phyloP scores from a whole-genome alignment of 495 filamentous ascomycete species.

The Podospora appendiculata region DNA sequence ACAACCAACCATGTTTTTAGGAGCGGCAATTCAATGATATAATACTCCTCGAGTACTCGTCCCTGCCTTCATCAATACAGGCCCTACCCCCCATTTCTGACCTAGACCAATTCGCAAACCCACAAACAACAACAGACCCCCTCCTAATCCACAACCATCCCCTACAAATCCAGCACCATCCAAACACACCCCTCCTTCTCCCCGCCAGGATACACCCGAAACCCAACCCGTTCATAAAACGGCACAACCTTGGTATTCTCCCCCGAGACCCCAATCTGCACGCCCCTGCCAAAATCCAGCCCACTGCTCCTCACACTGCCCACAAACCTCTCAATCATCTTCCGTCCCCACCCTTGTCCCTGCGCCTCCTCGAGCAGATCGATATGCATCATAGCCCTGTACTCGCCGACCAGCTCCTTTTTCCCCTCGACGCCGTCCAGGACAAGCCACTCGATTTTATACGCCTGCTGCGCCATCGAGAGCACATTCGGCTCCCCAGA shows the following conservation, averaged over 20 bases:
- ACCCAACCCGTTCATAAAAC: constrained; percentile 36
- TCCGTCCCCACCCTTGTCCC: constrained; percentile 28
- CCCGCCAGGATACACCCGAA: constrained; percentile 24
- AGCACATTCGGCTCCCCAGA: constrained; percentile 14
- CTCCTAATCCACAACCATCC: not conserved
- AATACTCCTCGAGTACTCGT: no score
- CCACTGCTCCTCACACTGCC: constrained; percentile 21
- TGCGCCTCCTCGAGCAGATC: constrained; percentile 27
- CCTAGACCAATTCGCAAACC: no score
- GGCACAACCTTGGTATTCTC: constrained; percentile 36
- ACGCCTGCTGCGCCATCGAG: constrained; percentile 26
- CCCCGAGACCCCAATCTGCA: constrained; percentile 27
- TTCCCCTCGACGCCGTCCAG: constrained; percentile 21
- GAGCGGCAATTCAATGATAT: no score
- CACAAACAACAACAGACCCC: no score
- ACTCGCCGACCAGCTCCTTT: constrained; percentile 19
- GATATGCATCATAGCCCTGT: constrained; percentile 35
- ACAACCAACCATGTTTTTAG: no score
- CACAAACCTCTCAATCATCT: constrained; percentile 29
- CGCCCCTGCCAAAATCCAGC: constrained; percentile 23
- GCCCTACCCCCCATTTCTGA: no score
- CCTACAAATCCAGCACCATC: constrained; percentile 31
- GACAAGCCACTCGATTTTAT: constrained; percentile 24
- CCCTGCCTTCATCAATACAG: no score
- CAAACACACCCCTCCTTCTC: constrained; percentile 27